phyloP scores from a whole-genome alignment of 2,329 filamentous ascomycete species.

The Aschersonia sp. region DNA sequence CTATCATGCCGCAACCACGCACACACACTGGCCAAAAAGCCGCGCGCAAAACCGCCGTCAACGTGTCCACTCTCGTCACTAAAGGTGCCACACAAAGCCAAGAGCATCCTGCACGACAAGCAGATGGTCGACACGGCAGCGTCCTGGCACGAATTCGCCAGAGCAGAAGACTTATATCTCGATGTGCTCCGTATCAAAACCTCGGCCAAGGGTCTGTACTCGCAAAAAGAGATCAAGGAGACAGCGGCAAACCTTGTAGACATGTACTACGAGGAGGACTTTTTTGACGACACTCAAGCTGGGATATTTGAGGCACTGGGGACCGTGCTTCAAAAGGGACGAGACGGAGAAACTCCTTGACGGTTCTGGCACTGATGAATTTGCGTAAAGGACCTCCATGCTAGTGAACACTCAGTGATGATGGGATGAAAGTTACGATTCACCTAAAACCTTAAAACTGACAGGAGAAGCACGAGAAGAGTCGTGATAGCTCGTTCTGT shows the following conservation, averaged over 20 bases:
- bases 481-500: too few relatives aligned
- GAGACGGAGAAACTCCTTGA: constrained; percentile 6
- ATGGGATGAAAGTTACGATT: background rate
- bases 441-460: background rate
- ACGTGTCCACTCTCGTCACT: background rate
- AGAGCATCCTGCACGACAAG: too few relatives aligned
- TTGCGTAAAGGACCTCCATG: too few relatives aligned
- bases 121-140: background rate
- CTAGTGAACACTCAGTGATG: too few relatives aligned
- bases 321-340: constrained; percentile 5
- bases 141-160: constrained; percentile 6
- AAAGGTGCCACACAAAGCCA: too few relatives aligned
- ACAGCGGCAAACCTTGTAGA: constrained; percentile 12
- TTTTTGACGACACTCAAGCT: constrained; percentile 9
- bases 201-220: constrained; percentile 10
- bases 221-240: constrained; percentile 8
- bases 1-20: constrained; percentile 3
- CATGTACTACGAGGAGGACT: constrained; percentile 14
- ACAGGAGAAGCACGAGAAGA: too few relatives aligned
- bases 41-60: constrained; percentile 1
- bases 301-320: constrained; percentile 6
- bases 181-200: constrained; percentile 10
- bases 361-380: background rate
- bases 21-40: constrained; percentile 1
- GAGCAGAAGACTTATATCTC: constrained; percentile 13